phyloP scores from a whole-genome alignment of 2,329 filamentous ascomycete species.

The Calonectria hawksworthii region DNA sequence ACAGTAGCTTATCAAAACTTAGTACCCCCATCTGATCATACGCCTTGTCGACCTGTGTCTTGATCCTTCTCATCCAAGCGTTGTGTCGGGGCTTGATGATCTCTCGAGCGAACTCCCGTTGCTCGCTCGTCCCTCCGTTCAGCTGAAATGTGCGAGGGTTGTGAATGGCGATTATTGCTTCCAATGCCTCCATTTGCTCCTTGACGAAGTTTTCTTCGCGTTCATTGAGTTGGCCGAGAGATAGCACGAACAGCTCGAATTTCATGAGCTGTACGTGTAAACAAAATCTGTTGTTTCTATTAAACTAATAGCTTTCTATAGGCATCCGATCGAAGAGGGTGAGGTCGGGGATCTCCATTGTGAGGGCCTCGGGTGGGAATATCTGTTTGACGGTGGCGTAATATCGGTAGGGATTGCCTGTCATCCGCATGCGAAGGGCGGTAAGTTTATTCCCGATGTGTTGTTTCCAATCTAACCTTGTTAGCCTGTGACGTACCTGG shows the following conservation, averaged over 20 bases:
- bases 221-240: not conserved
- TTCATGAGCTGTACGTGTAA: not conserved
- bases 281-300: too few species aligned
- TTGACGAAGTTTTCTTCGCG: not conserved
- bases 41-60: fast-evolving
- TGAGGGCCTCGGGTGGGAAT: not conserved
- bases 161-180: not conserved
- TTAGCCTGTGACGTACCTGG: too few species aligned
- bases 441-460: too few species aligned
- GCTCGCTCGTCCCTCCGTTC: too few species aligned
- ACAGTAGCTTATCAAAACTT: not conserved
- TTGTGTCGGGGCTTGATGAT: not conserved
- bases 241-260: not conserved
- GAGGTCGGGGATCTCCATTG: not conserved
- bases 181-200: not conserved
- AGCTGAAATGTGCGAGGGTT: too few species aligned
- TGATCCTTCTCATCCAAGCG: not conserved
- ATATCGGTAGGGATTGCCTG: not conserved
- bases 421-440: not conserved
- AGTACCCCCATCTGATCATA: not conserved
- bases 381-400: not conserved
- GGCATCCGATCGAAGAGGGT: too few species aligned
- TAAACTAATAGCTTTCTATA: too few species aligned
- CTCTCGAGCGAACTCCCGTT: not conserved
- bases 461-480: too few species aligned